Conservation (phyloP, 2,329 filamentous ascomycete species). For the Cercospora canescens region DNA sequence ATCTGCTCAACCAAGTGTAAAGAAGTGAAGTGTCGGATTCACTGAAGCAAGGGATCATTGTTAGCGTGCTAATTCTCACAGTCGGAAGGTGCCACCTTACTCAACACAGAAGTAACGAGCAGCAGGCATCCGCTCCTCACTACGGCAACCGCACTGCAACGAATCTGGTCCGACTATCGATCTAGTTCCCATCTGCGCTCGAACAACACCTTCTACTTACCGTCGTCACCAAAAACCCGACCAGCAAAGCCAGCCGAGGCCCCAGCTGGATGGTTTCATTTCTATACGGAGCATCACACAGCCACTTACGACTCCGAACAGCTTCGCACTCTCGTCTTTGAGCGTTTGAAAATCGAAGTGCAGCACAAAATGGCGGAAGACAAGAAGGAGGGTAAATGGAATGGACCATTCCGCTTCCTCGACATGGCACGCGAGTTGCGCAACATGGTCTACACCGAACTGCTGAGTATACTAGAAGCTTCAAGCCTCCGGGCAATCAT, state of each 20-base stretch:
- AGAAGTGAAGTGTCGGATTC: no score
- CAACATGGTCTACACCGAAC: background rate
- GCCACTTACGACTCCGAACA: background rate
- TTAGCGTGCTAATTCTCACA: no score
- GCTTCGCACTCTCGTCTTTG: background rate
- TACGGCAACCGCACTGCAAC: no score
- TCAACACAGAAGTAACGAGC: no score
- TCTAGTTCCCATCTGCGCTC: background rate
- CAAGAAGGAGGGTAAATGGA: background rate
- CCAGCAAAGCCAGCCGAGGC: background rate
- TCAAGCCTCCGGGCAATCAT: background rate
- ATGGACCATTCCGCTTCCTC: background rate
- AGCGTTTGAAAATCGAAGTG: background rate
- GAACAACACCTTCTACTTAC: background rate
- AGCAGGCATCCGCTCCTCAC: no score
- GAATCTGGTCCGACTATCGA: no score
- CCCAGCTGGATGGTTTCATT: background rate
- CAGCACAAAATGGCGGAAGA: background rate
- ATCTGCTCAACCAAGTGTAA: no score
- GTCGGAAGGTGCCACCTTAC: no score
- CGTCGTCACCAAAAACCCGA: background rate
- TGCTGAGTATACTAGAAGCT: background rate
- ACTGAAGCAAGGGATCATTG: no score
- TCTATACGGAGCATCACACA: background rate
- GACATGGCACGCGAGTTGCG: background rate